Evolutionary conservation across 140 eudicot species (phyloP), one percentile per base, ranked within the genome.

Genomic region (Senecio squalidus): DNA sequence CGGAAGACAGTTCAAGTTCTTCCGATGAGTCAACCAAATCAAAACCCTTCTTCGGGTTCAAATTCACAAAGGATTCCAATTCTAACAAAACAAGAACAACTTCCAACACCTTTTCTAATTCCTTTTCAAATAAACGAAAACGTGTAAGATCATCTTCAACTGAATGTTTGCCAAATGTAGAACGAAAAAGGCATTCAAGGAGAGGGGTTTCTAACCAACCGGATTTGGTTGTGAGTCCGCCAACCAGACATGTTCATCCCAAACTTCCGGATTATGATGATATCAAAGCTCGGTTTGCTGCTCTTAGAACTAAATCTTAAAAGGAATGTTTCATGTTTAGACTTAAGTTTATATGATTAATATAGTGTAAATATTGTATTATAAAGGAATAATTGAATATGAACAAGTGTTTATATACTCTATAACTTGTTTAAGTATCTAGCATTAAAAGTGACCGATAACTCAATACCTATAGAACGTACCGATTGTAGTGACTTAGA

Each of bases 241-340:
- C 34, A 3, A n/a, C 18, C 0, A 54, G 65, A 8, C 85, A 72
- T 58, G 81, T 70, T 43, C 88, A 81, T 65, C 80, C 94, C 0
- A 88, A 81, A 58, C 84, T 78, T 53, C 87, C 86, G 1, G 87
- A 81, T 36, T 81, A 78, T 58, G 94, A 88, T 58, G 94, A 78
- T 21, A 76, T 88, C 17, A 75, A 46, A 16, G 86, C 96, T 31
- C 58, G 79, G 24, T 73, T 86, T 26, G 72, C 73, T 4, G 72
- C 77, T 14, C 36, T 64, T 26, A 75, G 74, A 67, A 66, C 66
- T 52, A 73, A 74, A 71, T 41, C 65, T 43, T 62, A 31, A 46
- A 33, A 48, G 23, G 11, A 28, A 26, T 43, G 4, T 20, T 3
- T 29, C 5, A 38, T 28, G 40, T 51, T 38, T 68, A 17, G 24